These are phyloP conservation scores for Trichosporon sp. DNA, from an alignment of 1,284 basidiomycete genomes.

Conservation along the genomic window DNA sequence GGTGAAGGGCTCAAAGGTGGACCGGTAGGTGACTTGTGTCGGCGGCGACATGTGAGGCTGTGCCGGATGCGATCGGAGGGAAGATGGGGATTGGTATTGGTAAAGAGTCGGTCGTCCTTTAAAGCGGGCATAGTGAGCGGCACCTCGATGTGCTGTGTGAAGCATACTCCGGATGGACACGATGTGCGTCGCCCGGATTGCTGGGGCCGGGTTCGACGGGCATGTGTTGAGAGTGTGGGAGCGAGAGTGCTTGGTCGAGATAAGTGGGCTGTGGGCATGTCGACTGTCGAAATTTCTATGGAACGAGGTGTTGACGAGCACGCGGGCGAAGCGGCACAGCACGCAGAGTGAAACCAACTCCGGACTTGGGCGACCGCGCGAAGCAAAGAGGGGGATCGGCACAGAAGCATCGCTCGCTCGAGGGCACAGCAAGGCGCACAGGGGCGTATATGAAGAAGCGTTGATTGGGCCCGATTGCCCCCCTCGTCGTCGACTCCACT, in stretches of 20 bases:
- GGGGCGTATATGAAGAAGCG: not conserved
- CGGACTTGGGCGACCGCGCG: not conserved
- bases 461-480: slow-evolving; percentile 8
- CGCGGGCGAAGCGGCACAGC: not conserved
- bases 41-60: slow-evolving; percentile 17
- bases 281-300: not conserved
- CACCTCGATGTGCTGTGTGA: slow-evolving; percentile 18
- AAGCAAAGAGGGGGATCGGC: slow-evolving; percentile 5
- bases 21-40: slow-evolving; percentile 24
- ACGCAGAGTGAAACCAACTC: not conserved
- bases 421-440: not conserved
- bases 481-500: not conserved
- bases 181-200: slow-evolving; percentile 7
- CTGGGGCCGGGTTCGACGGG: not conserved
- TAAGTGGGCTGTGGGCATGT: slow-evolving; percentile 15
- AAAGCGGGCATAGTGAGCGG: slow-evolving; percentile 5
- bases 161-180: slow-evolving; percentile 10
- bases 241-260: not conserved
- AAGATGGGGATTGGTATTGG: not conserved
- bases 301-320: not conserved
- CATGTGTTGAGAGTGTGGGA: not conserved
- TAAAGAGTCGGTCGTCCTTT: not conserved
- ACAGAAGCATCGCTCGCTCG: not conserved
- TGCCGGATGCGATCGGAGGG: slow-evolving; percentile 3
- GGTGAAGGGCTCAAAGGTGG: slow-evolving; percentile 30